A percentile compares a stretch with the other conserved stretches of the same genome.
phyloP scores from a whole-genome alignment of 2,329 filamentous ascomycete genomes.

The Diaporthe sp. region DNA sequence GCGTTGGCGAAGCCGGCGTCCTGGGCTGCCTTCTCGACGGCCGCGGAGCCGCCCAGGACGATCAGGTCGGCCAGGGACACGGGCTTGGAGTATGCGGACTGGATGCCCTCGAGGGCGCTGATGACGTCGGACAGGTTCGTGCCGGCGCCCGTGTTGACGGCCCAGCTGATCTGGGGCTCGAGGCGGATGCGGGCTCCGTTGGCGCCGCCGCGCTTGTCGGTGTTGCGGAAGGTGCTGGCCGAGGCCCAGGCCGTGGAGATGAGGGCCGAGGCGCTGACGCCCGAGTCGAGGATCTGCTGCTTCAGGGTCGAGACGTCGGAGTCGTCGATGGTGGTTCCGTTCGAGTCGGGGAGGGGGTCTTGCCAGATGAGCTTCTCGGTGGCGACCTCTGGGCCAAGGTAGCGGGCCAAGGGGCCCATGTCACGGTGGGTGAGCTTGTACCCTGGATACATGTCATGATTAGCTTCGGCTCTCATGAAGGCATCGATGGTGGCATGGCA shows the following conservation, averaged over 20 bases:
- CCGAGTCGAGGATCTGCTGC: conserved; percentile 72
- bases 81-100: conserved; percentile 66
- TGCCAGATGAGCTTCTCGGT: conserved; percentile 77
- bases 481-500: no score
- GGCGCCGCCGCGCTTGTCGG: conserved; percentile 84
- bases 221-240: conserved; percentile 76
- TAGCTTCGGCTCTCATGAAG: not conserved
- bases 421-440: conserved; percentile 85
- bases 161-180: conserved; percentile 77
- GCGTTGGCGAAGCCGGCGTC: conserved; percentile 52
- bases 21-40: conserved; percentile 76
- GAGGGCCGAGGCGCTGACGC: conserved; percentile 70
- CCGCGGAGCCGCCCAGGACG: conserved; percentile 76
- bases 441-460: not conserved
- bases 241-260: conserved; percentile 77
- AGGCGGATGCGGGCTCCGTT: conserved; percentile 83
- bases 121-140: conserved; percentile 72
- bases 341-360: conserved; percentile 73
- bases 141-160: conserved; percentile 81
- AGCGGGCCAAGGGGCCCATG: conserved; percentile 76
- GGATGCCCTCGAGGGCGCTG: conserved; percentile 55
- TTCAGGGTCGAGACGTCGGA: conserved; percentile 73
- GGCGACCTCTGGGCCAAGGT: conserved; percentile 79
- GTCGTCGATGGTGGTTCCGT: conserved; percentile 69
- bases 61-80: conserved; percentile 81